Base-by-base conservation (phyloP, 495 filamentous ascomycete species). In the Neurospora sp. region DNA sequence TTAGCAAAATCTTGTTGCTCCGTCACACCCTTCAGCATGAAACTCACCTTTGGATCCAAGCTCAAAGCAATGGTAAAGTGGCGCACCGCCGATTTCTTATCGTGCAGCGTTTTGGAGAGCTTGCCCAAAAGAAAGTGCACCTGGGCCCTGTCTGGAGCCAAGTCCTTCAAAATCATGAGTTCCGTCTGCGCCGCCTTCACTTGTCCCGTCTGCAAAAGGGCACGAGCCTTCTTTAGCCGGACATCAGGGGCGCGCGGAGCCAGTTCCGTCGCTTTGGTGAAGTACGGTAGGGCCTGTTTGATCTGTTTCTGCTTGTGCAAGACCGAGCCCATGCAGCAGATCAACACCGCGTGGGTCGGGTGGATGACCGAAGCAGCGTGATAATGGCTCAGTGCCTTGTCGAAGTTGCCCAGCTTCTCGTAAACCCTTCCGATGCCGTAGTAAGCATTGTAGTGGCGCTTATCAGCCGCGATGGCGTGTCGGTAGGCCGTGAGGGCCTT, bases 51-150 rank as follows among this genome's bases (percentile, higher is more conserved):
- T 38, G 95, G 96, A 86, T 99, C 96, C 77, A 99, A 83, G 82
- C 97, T 97, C 79, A 98, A 80, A 35, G 96, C 96, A 78, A 92
- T 93, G 0, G 96, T 98, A 76, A 96, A 97, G 80, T 97, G 93
- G 76, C 92, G 89, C 70, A 99, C 93, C 46, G 96, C 94, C 73
- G 88, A 86, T 74, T 87, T 87, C 81, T 92, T 95, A 76, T 97
- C 90, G 69, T 88, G 88, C 72, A 97, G 75, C 74, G 84, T 86
- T 83, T 96, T 97, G 81, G 96, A 94, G 72, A 96, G 82, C 80
- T 91, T 93, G 14, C 94, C 96, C 4, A 98, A 87, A 44, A 94
- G 85, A 82, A 96, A 99, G 80, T 97, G 95, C 37, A 99, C 95
- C 76, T 94, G 97, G 27, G 96, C 93, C 78, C 97, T 94, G 77